Base-by-base conservation (phyloP, 129 eudicot genomes). In the Oenanthe sinensis region DNA sequence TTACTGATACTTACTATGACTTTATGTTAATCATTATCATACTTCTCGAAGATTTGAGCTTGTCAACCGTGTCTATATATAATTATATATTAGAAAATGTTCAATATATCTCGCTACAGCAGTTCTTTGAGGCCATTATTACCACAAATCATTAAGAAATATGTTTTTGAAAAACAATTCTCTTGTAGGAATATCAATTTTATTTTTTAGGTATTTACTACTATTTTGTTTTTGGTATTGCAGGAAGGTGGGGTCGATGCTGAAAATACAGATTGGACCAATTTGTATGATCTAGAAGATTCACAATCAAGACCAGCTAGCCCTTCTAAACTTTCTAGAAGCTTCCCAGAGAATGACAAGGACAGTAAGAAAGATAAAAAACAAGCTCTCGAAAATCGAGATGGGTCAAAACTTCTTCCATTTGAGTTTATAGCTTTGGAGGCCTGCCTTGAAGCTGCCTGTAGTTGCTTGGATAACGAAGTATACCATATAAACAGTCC, bases 371-470 rank as follows among this genome's bases (percentile, higher is more conserved):
- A 81, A 70, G 97, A 94, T 65, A 90, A 82, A 44, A 95, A 87
- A 78, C 92, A 83, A 80, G 86, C 84, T 45, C 77, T 82, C 54
- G 97, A 90, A 44, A 91, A 92, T 45, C 84, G 87, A 71, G 96
- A 93, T 77, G 96, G 93, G 55, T 85, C 77, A 14, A 93, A 91
- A 81, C 86, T 85, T 47, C 91, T 89, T 77, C 89, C 92, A 0
- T 91, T 93, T 68, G 98, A 93, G 89, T 91, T 93, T 46, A 84
- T 89, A 77, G 95, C 97, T 24, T 82, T 93, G 70, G 98, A 93
- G 76, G 88, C 97, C 14, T 93, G 97, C 82, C 93, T 93, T 19
- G 98, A 93, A 83, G 96, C 91, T 62, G 96, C 97, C 67, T 93
- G 98, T 80, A 91, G 91, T 84, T 87, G 90, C 78, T 84, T 93